A percentile compares a stretch with the other conserved stretches of the same genome.
These are phyloP conservation scores for Sphenostylis stenocarpa DNA, from an alignment of 306 rosid genomes.

Conservation along the genomic window DNA sequence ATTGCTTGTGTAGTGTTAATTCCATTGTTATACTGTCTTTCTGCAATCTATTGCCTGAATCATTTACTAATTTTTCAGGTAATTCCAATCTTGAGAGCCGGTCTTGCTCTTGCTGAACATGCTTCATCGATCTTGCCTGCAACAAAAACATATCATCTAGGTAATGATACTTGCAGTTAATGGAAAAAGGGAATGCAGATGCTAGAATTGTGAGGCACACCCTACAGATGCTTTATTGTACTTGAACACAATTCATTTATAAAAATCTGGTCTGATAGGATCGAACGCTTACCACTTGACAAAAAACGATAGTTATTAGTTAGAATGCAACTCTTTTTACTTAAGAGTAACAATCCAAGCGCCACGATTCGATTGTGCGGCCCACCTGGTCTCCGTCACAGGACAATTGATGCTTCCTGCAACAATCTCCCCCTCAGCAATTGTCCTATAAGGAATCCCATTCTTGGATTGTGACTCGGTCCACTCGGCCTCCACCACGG, in stretches of 20 bases:
- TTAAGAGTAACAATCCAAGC: too few species aligned
- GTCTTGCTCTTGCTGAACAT: conserved; percentile 84
- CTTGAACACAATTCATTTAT: not conserved
- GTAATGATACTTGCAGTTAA: conserved; percentile 44
- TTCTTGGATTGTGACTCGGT: too few species aligned
- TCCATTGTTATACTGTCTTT: conserved; percentile 8
- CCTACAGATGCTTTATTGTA: not conserved
- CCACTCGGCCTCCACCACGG: too few species aligned
- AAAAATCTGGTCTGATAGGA: too few species aligned
- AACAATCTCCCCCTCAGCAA: too few species aligned
- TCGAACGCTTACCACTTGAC: too few species aligned
- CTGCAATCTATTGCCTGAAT: conserved; percentile 33
- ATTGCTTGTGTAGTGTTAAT: not conserved
- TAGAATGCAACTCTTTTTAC: too few species aligned
- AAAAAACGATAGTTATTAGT: too few species aligned
- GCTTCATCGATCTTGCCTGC: conserved; percentile 85
- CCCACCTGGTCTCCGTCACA: too few species aligned
- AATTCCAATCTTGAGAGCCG: conserved; percentile 91
- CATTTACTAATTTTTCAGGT: conserved; percentile 55
- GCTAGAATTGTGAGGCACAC: not conserved
- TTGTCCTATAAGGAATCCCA: too few species aligned
- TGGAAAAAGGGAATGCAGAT: not conserved
- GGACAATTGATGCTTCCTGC: too few species aligned
- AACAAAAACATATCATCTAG: conserved; percentile 80
- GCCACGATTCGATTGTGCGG: too few species aligned